Conservation (phyloP, 768 basidiomycete species). For the Russula sp. region DNA sequence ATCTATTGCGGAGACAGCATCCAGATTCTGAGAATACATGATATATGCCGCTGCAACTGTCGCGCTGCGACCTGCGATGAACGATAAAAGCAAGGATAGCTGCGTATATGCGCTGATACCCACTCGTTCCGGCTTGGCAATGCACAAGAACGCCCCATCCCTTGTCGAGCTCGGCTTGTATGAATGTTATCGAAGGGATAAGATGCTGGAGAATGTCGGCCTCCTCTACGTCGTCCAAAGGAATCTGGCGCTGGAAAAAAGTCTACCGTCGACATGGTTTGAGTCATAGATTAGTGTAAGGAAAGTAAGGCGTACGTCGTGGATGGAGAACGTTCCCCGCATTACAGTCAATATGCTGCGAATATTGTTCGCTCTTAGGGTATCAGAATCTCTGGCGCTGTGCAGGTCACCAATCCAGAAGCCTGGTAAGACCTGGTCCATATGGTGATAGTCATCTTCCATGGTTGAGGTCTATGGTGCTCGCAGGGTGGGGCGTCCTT, state of each 20-base stretch:
- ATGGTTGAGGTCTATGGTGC: conserved; percentile 3
- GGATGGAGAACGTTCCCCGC: conserved; percentile 59
- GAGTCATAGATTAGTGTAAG: neutral
- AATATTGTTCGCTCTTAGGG: conserved; percentile 65
- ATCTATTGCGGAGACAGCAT: conserved; percentile 57
- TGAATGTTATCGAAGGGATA: conserved; percentile 75
- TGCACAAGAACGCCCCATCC: conserved; percentile 79
- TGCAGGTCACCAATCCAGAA: conserved; percentile 82
- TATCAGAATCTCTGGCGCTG: conserved; percentile 58
- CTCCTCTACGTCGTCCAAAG: conserved; percentile 68
- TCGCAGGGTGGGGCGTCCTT: neutral
- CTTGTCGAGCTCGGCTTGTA: conserved; percentile 70
- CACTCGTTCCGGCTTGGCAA: conserved; percentile 86
- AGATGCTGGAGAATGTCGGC: conserved; percentile 77
- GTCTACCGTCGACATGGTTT: conserved; percentile 42
- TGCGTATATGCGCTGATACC: conserved; percentile 30
- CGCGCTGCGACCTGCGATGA: conserved; percentile 62
- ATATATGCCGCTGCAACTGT: conserved; percentile 85
- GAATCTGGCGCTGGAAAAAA: conserved; percentile 73
- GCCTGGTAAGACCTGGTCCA: conserved; percentile 75
- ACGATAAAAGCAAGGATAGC: neutral
- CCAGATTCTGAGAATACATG: conserved; percentile 63
- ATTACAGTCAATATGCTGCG: conserved; percentile 68
- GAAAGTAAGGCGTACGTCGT: conserved; percentile 43
- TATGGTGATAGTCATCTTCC: conserved; percentile 29